Evolutionary conservation across 192 early-diverging fungal genomes (phyloP).

Genomic region (Rhizophagus sp.): DNA sequence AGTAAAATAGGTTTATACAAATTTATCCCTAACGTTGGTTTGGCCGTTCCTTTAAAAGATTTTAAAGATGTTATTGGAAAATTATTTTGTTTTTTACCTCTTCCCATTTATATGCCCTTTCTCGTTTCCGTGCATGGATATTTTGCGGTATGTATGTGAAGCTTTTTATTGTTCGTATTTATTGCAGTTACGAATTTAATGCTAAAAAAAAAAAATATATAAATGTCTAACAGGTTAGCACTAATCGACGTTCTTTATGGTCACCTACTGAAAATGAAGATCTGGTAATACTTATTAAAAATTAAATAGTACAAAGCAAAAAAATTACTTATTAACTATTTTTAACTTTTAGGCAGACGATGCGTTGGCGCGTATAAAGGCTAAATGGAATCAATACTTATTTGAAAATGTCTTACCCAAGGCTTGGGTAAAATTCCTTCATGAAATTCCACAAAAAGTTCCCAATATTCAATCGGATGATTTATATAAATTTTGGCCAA

Average conservation of each 20-base stretch:
- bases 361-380: neutral
- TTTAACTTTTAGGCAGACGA: neutral
- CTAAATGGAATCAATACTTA: neutral
- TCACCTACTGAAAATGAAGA: neutral
- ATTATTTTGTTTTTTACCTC: neutral
- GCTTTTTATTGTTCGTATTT: neutral
- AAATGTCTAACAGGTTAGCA: neutral
- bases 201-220: neutral
- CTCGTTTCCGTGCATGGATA: neutral
- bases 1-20: neutral
- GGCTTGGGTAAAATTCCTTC: neutral
- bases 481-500: slow-evolving; percentile 8
- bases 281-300: neutral
- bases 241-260: neutral
- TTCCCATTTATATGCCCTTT: neutral
- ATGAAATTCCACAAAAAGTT: neutral
- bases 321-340: neutral
- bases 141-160: neutral
- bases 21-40: neutral
- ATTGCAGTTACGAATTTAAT: neutral
- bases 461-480: neutral
- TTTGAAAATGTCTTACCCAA: neutral
- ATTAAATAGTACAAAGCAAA: neutral
- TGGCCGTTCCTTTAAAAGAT: neutral
- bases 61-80: neutral